phyloP scores from a whole-genome alignment of 2,329 filamentous ascomycete genomes.

The Calonectria crousiana region DNA sequence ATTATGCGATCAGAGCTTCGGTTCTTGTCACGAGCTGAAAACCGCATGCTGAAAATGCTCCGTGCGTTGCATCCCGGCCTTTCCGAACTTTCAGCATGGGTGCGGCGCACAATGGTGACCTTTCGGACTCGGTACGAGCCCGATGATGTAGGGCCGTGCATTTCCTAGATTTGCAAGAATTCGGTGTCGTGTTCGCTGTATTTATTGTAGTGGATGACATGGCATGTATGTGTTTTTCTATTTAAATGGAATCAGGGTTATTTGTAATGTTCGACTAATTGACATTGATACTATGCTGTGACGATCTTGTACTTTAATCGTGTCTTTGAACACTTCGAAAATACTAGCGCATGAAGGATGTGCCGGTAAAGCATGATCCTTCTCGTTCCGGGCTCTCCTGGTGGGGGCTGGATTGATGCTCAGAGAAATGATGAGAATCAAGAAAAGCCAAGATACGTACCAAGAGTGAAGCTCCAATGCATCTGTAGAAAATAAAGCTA shows the following conservation, averaged over 20 bases:
- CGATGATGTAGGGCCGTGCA: not conserved
- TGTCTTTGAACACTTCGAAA: not conserved
- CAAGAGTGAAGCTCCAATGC: not conserved
- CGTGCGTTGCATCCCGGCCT: not conserved
- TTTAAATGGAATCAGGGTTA: not conserved
- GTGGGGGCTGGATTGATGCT: no score
- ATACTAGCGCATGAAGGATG: not conserved
- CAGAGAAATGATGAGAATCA: not conserved
- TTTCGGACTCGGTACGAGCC: not conserved
- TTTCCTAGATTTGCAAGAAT: not conserved
- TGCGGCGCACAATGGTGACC: not conserved
- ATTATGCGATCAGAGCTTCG: not conserved
- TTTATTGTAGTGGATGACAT: not conserved
- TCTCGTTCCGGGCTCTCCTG: not conserved
- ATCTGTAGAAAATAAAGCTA: not conserved
- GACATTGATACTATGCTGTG: not conserved
- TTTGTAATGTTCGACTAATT: not conserved
- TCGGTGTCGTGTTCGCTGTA: not conserved
- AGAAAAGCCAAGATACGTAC: rapidly evolving
- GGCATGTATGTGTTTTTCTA: not conserved
- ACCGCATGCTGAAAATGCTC: not conserved
- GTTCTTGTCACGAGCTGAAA: not conserved
- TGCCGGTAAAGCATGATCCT: not conserved
- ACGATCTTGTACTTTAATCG: not conserved
- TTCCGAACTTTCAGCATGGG: not conserved